phyloP scores from a whole-genome alignment of 2,329 filamentous ascomycete genomes.

The Amphichorda felina region DNA sequence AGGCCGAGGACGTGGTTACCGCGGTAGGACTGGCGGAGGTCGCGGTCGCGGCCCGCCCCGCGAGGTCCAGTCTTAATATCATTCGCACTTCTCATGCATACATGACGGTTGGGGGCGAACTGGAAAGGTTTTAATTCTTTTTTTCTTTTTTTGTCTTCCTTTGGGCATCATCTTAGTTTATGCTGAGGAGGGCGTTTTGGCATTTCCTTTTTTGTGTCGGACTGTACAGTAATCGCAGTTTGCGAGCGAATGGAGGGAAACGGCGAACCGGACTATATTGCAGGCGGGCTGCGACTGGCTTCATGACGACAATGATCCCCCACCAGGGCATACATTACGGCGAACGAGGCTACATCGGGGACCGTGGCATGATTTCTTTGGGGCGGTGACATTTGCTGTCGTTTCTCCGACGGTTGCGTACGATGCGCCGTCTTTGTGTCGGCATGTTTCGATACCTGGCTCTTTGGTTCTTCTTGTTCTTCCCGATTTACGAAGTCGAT shows the following conservation, averaged over 20 bases:
- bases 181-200: conserved; percentile 4
- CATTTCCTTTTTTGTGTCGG: conserved; percentile 20
- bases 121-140: conserved; percentile 9
- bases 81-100: conserved; percentile 10
- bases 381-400: background rate
- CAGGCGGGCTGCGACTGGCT: background rate
- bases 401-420: background rate
- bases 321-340: background rate
- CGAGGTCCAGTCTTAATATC: conserved; percentile 20
- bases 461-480: background rate
- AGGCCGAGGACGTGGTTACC: conserved; percentile 24
- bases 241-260: conserved; percentile 22
- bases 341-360: background rate
- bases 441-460: background rate
- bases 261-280: conserved; percentile 14
- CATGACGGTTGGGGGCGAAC: conserved; percentile 13
- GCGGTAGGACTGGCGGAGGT: conserved; percentile 16
- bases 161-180: conserved; percentile 17
- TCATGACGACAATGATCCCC: background rate
- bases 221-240: conserved; percentile 30
- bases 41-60: conserved; percentile 23
- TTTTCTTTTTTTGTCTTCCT: conserved; percentile 8
- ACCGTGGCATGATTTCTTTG: background rate
- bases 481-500: background rate
- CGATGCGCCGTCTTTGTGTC: background rate